These are phyloP conservation scores for Ustilago loliicola DNA, from an alignment of 1,284 basidiomycete genomes.

Conservation along the genomic window DNA sequence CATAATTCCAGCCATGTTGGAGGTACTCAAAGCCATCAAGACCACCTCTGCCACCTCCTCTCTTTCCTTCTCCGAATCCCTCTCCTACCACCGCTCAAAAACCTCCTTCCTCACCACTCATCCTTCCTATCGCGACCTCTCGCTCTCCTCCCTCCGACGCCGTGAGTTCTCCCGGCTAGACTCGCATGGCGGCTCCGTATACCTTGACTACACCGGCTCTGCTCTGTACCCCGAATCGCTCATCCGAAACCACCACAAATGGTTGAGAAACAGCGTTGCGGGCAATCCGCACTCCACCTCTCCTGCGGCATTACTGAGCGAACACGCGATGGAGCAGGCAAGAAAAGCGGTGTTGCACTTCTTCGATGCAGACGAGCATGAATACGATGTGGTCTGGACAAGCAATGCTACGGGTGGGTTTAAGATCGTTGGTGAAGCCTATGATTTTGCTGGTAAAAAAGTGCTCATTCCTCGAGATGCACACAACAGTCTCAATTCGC, in stretches of 20 bases:
- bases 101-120: conserved; percentile 1
- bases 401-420: conserved; percentile 29
- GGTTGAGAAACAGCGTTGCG: conserved; percentile 5
- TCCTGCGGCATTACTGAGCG: conserved; percentile 8
- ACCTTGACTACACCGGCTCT: conserved; percentile 42
- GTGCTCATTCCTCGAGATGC: conserved; percentile 35
- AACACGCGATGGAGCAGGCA: conserved; percentile 10
- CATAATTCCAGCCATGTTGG: too few species aligned
- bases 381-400: conserved; percentile 44
- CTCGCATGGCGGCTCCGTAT: conserved; percentile 6
- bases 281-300: conserved; percentile 43
- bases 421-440: conserved; percentile 30
- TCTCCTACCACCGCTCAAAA: conserved; percentile 20
- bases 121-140: conserved; percentile 8
- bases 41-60: conserved; percentile 3
- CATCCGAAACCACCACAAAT: background rate
- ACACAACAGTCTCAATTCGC: conserved; percentile 36
- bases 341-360: conserved; percentile 19
- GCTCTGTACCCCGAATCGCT: conserved; percentile 16
- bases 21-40: conserved; percentile 9
- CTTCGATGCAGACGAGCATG: conserved; percentile 26
- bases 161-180: conserved; percentile 27
- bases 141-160: conserved; percentile 14
- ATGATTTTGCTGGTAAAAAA: conserved; percentile 12
- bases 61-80: conserved; percentile 9